Conservation (phyloP, 345 rosid species). For the Carallia pectinifolia region DNA sequence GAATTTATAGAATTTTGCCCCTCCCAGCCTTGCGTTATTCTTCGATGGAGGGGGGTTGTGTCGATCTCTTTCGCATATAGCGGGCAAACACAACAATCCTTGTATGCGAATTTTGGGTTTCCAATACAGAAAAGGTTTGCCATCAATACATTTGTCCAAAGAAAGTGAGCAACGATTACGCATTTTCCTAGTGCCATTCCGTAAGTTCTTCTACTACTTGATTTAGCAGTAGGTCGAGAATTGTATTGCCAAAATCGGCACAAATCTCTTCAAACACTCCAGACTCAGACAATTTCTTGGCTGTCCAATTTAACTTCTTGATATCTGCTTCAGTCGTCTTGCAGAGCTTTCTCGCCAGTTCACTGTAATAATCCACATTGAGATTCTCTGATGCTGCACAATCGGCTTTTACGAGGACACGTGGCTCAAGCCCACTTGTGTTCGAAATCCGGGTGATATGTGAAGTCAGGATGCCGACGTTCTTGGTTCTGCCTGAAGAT, state of each 20-base stretch:
- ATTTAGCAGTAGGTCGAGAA: constrained; percentile 36
- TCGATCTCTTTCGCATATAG: not conserved
- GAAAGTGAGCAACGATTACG: not conserved
- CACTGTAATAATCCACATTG: constrained; percentile 6
- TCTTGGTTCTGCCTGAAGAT: constrained; percentile 10
- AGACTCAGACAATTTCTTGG: constrained; percentile 3
- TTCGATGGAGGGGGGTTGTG: not conserved
- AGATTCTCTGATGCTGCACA: constrained; percentile 10
- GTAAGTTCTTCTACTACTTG: constrained; percentile 42
- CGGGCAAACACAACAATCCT: not conserved
- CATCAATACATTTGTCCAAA: no score
- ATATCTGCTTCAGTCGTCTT: constrained; percentile 46
- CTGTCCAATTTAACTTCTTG: constrained; percentile 39
- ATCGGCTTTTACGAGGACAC: not conserved
- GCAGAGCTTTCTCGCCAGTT: constrained; percentile 39
- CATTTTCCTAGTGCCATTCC: not conserved
- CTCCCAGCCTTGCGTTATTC: no score
- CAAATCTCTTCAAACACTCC: constrained; percentile 49
- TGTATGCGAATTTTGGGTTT: not conserved
- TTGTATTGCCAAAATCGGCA: constrained; percentile 44
- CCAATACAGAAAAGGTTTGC: not conserved
- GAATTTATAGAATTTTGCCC: no score
- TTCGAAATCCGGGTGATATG: no score
- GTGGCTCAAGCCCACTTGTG: not conserved
- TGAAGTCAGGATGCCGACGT: not conserved